These are phyloP conservation scores for Herpetospermum pedunculosum DNA, from an alignment of 306 rosid genomes.

Conservation along the genomic window DNA sequence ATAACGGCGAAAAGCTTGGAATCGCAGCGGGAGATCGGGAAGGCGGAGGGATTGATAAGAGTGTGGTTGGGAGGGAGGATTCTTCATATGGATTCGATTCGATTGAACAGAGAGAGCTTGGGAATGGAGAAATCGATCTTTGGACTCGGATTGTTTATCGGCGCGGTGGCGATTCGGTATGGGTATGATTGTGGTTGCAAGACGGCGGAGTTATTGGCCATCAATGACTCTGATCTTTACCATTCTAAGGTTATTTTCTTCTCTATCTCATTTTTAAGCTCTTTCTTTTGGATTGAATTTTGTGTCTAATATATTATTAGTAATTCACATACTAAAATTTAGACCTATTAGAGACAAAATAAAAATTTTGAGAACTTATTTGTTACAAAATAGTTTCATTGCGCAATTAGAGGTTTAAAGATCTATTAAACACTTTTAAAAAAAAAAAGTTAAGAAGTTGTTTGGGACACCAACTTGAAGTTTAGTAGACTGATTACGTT, in stretches of 20 bases:
- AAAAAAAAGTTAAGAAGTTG: too few species aligned
- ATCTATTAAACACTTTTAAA: too few species aligned
- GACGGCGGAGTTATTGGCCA: constrained; percentile 67
- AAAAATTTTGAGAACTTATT: too few species aligned
- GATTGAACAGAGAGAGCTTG: constrained; percentile 48
- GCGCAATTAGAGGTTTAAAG: too few species aligned
- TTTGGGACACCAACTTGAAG: too few species aligned
- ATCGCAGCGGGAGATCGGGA: constrained; percentile 49
- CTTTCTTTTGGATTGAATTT: neutral
- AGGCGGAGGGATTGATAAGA: constrained; percentile 67
- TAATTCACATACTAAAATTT: too few species aligned
- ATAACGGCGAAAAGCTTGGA: constrained; percentile 56
- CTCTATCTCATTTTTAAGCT: neutral
- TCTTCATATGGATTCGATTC: constrained; percentile 83
- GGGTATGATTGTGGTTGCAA: constrained; percentile 64
- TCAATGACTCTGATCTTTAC: constrained; percentile 69
- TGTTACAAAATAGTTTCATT: too few species aligned
- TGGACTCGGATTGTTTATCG: constrained; percentile 80
- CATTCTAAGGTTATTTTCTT: constrained; percentile 55
- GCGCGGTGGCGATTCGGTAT: constrained; percentile 70
- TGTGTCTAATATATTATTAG: too few species aligned
- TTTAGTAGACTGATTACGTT: too few species aligned
- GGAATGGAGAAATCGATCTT: constrained; percentile 84
- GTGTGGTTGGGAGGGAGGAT: constrained; percentile 47
- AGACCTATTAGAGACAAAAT: too few species aligned